Base-by-base conservation (phyloP, 257 asterid species). In the Plantago major region DNA sequence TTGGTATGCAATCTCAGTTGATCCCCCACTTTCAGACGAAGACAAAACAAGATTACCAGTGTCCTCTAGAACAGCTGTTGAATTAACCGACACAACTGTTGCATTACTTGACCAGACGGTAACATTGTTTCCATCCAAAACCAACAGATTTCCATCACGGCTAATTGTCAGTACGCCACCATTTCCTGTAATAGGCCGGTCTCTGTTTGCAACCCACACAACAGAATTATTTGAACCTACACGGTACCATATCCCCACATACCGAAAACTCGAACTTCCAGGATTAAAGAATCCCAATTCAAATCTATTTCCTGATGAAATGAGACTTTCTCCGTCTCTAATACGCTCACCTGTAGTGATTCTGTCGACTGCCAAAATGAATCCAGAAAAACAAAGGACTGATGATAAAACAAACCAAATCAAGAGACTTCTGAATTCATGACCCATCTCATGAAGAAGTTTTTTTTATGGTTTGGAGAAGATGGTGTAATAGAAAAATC, bases 171-270 rank as follows among this genome's bases (percentile, higher is more conserved):
- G 42, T 44, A 52, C 71, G 10, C 96, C 93, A 3, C 45, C 73
- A 10, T 60, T 60, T 14, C 84, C 92, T 0, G 77, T 52, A 6
- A 90, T 65, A 2, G 96, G 96, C 0, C 19, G 74, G n/a, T 75
- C 75, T 43, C 87, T 72, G 40, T 90, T 90, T 5, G 96, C 97
- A 15, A 85, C 95, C 97, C 97, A 90, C 6, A 83, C 82, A 7
- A 83, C 66, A 6, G 90, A 50, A 46, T 74, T 71, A 10, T 54
- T 65, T 11, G 65, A 30, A 14, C 77, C 10, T 16, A 48, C 28
- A 47, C 61, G 11, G 49, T 76, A 82, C 96, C 95, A 90, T 47
- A 90, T 83, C 28, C 96, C 97, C 14, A 84, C 76, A 26, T 87
- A 87, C 14, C 95, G 79, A 4, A 66, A 17, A 19, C 38, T 28